These are phyloP conservation scores for Pilatotrama ljubarskyi DNA, from an alignment of 768 basidiomycete genomes.

Conservation along the genomic window DNA sequence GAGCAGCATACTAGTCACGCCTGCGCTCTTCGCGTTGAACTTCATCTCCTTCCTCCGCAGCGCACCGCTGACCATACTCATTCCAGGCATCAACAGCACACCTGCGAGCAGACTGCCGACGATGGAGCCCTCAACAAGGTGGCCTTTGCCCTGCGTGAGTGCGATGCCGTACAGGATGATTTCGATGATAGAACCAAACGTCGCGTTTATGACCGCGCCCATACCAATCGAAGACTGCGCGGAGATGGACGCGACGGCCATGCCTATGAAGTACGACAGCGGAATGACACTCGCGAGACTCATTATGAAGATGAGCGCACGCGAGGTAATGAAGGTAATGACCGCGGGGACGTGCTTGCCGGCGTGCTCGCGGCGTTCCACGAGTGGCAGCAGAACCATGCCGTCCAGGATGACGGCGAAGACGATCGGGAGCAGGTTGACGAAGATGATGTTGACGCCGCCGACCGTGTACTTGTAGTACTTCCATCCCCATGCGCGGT, in stretches of 20 bases:
- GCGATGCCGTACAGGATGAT: conserved; percentile 92
- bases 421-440: conserved; percentile 91
- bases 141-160: conserved; percentile 86
- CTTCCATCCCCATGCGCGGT: conserved; percentile 83
- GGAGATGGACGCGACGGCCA: conserved; percentile 99
- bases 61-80: conserved; percentile 93
- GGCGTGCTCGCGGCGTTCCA: conserved; percentile 56
- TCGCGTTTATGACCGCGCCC: conserved; percentile 99
- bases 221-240: conserved; percentile 98
- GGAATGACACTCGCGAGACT: conserved; percentile 92
- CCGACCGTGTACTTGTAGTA: conserved; percentile 99
- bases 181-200: conserved; percentile 98
- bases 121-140: conserved; percentile 95
- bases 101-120: conserved; percentile 94
- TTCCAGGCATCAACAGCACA: conserved; percentile 94
- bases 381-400: conserved; percentile 72
- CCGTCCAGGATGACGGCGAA: conserved; percentile 97
- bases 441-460: conserved; percentile 97
- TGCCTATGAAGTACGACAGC: conserved; percentile 97
- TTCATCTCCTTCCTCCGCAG: conserved; percentile 90
- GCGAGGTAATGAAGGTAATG: conserved; percentile 68
- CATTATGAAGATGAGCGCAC: conserved; percentile 79
- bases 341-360: conserved; percentile 62
- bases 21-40: conserved; percentile 99
- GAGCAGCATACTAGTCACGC: conserved; percentile 98